Evolutionary conservation across 345 rosid species (phyloP).

Genomic region (Brassica carinata): DNA sequence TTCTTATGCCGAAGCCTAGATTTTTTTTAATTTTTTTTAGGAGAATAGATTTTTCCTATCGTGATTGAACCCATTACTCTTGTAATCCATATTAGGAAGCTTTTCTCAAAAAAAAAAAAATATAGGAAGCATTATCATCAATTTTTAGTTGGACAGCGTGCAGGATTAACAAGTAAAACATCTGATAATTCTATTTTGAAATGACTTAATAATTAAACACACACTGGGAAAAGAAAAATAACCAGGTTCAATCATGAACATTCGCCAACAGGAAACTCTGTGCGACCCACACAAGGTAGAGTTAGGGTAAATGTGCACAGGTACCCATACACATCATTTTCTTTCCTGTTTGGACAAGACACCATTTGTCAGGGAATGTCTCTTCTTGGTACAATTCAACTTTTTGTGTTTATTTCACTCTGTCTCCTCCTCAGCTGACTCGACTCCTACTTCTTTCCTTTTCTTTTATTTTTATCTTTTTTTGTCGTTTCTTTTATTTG

Average conservation of each 20-base stretch:
- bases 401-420: neutral
- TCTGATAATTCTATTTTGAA: neutral
- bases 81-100: too few species aligned
- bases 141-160: neutral
- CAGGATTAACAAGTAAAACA: neutral
- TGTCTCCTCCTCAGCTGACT: neutral
- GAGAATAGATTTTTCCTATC: too few species aligned
- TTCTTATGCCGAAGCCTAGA: too few species aligned
- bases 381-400: slow-evolving; percentile 7
- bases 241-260: slow-evolving; percentile 8
- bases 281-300: slow-evolving; percentile 2
- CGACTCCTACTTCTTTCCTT: neutral
- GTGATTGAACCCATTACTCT: too few species aligned
- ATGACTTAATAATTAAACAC: neutral
- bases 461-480: neutral
- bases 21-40: too few species aligned
- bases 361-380: slow-evolving; percentile 42
- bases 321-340: slow-evolving; percentile 24
- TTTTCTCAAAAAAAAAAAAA: too few species aligned
- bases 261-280: slow-evolving; percentile 14
- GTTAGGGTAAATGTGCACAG: slow-evolving; percentile 27
- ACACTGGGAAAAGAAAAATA: neutral
- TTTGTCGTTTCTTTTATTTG: too few species aligned
- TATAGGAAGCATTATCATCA: too few species aligned
- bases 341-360: slow-evolving; percentile 16